Evolutionary conservation across 352 stramenopile species (phyloP).

Genomic region (Phytopythium ostracodes): DNA sequence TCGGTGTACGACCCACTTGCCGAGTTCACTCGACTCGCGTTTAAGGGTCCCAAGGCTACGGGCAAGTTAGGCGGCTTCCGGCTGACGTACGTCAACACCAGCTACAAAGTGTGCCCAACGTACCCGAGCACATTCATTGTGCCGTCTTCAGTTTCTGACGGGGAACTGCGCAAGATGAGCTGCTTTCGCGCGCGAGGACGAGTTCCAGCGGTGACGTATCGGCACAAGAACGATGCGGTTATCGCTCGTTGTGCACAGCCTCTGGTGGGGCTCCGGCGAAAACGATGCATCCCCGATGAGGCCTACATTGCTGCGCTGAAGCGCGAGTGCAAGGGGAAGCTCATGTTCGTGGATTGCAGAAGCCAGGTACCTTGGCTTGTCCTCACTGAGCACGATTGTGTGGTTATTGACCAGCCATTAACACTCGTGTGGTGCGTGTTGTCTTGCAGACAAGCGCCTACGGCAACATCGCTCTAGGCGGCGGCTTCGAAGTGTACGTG

Average conservation of each 20-base stretch:
- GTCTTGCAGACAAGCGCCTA: constrained; percentile 69
- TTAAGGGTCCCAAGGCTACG: constrained; percentile 34
- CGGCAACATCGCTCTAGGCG: constrained; percentile 74
- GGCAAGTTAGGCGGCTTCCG: constrained; percentile 53
- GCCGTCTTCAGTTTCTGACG: constrained; percentile 89
- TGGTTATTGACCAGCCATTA: neutral
- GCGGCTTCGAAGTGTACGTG: constrained; percentile 83
- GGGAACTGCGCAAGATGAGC: constrained; percentile 82
- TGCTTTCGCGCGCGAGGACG: constrained; percentile 91
- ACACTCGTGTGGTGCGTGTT: neutral
- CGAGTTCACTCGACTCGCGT: constrained; percentile 60
- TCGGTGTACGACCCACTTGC: constrained; percentile 41
- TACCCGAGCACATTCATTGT: constrained; percentile 88
- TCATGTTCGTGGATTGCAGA: constrained; percentile 80
- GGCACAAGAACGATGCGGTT: constrained; percentile 86
- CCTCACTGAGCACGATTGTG: too few species aligned
- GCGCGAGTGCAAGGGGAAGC: constrained; percentile 49
- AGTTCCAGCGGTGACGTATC: constrained; percentile 91
- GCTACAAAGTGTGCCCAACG: constrained; percentile 77
- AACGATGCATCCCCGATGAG: constrained; percentile 91
- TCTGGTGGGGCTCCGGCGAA: constrained; percentile 92
- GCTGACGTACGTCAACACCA: constrained; percentile 62
- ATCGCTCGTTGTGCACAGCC: constrained; percentile 93
- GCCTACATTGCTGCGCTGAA: constrained; percentile 56
- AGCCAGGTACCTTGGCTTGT: constrained; percentile 37